Percentiles rank a stretch among this genome's conserved stretches.
Conservation (phyloP, 768 basidiomycete genomes). For the Tulasnella calospora region DNA sequence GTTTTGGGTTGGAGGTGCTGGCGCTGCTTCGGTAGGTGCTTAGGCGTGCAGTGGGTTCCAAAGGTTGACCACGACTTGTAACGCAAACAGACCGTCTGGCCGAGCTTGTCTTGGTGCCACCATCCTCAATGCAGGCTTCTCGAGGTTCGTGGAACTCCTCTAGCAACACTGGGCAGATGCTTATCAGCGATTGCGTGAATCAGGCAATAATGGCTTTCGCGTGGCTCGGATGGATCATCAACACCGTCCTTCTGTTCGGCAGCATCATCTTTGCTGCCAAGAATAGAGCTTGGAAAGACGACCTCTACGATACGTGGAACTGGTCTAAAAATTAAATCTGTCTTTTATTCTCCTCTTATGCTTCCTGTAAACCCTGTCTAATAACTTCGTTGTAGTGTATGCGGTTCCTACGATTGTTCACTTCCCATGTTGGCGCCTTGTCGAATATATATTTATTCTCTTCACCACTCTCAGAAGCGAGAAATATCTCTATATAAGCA, state of each 20-base stretch:
- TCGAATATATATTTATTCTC: not conserved
- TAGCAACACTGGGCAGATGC: not conserved
- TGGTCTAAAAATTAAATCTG: not conserved
- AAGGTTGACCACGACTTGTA: not conserved
- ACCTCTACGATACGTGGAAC: conserved; percentile 20
- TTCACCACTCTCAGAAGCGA: not conserved
- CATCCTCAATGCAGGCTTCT: conserved; percentile 8
- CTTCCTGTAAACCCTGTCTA: not conserved
- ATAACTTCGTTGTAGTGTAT: not conserved
- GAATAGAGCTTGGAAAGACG: not conserved
- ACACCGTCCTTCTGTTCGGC: conserved; percentile 1
- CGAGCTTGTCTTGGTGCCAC: conserved; percentile 6
- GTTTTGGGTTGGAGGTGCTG: conserved; percentile 22
- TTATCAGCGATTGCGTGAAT: not conserved
- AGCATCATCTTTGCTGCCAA: conserved; percentile 18
- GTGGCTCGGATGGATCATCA: conserved; percentile 21
- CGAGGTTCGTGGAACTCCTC: not conserved
- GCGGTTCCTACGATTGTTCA: not conserved
- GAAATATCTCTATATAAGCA: too few relatives aligned
- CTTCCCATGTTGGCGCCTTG: not conserved
- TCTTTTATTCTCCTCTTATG: not conserved
- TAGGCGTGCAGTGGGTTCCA: not conserved
- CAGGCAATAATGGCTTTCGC: conserved; percentile 23
- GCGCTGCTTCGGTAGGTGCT: conserved; percentile 14
- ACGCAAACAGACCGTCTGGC: not conserved